Conservation (phyloP, 2,329 filamentous ascomycete genomes). For the Aspergillus pseudonomiae region DNA sequence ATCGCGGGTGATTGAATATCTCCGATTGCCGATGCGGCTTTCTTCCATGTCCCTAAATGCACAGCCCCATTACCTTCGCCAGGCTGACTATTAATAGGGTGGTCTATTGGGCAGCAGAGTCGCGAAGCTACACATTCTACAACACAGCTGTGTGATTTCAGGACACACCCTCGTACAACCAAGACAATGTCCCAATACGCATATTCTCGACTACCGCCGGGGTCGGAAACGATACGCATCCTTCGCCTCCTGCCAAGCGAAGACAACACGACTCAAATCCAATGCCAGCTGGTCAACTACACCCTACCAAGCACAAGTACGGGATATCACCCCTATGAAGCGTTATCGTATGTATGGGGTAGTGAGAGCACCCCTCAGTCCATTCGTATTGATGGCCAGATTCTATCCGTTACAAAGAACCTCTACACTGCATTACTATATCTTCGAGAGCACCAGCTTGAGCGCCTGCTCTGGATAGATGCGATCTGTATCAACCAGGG, state of each 20-base stretch:
- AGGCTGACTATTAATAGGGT: too few species aligned
- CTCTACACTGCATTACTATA: conserved; percentile 2
- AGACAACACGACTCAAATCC: not conserved
- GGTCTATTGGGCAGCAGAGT: too few species aligned
- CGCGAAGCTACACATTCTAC: too few species aligned
- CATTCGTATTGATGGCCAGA: not conserved
- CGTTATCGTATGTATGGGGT: conserved; percentile 1
- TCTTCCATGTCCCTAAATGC: too few species aligned
- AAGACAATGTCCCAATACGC: not conserved
- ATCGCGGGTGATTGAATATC: too few species aligned
- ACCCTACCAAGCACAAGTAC: not conserved
- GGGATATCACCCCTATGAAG: not conserved
- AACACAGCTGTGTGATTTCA: too few species aligned
- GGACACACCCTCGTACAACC: too few species aligned
- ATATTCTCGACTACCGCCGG: not conserved
- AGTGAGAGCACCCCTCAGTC: not conserved
- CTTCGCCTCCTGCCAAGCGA: not conserved
- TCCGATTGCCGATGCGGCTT: too few species aligned
- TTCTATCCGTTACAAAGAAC: conserved; percentile 1
- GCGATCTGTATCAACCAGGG: conserved; percentile 28
- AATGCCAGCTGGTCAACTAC: not conserved
- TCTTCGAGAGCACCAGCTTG: not conserved
- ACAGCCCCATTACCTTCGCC: too few species aligned
- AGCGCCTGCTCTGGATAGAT: conserved; percentile 20
- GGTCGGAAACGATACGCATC: not conserved